Base-by-base conservation (phyloP, 2,329 filamentous ascomycete species). In the Monosporascus cannonballus region DNA sequence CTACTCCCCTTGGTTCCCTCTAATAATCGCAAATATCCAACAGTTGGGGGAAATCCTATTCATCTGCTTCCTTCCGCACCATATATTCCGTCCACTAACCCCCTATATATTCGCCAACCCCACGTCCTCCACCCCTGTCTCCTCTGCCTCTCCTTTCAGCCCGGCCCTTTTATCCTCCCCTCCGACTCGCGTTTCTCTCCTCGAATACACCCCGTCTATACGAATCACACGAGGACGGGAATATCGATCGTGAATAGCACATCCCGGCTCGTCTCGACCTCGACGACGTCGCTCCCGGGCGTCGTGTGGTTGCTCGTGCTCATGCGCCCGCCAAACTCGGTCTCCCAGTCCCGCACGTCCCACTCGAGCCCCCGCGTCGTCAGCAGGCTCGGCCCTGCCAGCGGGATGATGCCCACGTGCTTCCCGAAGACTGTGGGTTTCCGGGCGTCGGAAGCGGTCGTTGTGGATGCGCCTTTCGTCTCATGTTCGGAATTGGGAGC, bases 321-420 rank as follows among this genome's bases (percentile, higher is more conserved):
- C 54, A 93, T 65, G 59, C 80, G 78, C 0, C 84, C 85, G 7
- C 88, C 87, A 66, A 94, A 87, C 62, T 81, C 76, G 1, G 88
- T 96, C 59, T 80, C 72, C 91, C 93, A 96, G 55, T 90, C 76
- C 54, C 77, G 67, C 1, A 99, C 89, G 70, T 99, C 91, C 94
- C 94, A 99, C 67, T 96, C 86, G 20, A 97, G 74, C 0, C 94
- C 94, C 15, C 76, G 72, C 0, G 90, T 95, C 7, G 84, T 86
- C 61, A 99, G 90, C n/a, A 78, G 69, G 47, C 89, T 86, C 3
- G 85, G 82, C n/a, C 86, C 89, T 52, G 85, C 87, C 22, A 97
- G 73, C 0, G 94, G 94, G 39, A 99, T 76, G 57, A 99, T 89
- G 9, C 94, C 94, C 30, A 95, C 80, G 65, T 96, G 84, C 66